Conservation (phyloP, 257 asterid genomes). For the Solanum medicagineum region DNA sequence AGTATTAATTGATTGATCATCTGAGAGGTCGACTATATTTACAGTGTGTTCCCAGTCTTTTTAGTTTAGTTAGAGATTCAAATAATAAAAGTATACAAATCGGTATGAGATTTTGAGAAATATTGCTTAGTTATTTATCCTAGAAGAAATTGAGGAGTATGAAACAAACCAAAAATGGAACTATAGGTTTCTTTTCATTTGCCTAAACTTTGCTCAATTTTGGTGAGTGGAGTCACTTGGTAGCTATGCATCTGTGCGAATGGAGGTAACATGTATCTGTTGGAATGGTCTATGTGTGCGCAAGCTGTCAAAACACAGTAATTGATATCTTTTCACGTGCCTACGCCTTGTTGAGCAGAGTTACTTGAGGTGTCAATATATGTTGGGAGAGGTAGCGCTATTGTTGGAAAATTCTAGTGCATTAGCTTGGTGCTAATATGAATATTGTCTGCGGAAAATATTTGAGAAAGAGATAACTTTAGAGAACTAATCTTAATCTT, state of each 20-base stretch:
- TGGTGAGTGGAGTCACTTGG: background rate
- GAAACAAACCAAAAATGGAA: background rate
- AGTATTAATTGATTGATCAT: background rate
- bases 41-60: background rate
- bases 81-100: background rate
- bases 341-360: background rate
- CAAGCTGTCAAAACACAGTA: background rate
- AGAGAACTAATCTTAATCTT: no score
- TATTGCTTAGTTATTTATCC: background rate
- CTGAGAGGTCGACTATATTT: background rate
- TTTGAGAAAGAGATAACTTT: no score
- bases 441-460: no score
- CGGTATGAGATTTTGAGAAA: background rate
- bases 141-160: background rate
- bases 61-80: background rate
- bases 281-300: background rate
- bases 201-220: background rate
- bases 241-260: background rate
- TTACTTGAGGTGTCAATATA: background rate
- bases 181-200: background rate
- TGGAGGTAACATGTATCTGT: background rate
- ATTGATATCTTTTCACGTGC: background rate
- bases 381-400: background rate
- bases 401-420: no score
- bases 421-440: no score